phyloP scores from a whole-genome alignment of 164 flowering plant genomes.

The Kingdonia uniflora region DNA sequence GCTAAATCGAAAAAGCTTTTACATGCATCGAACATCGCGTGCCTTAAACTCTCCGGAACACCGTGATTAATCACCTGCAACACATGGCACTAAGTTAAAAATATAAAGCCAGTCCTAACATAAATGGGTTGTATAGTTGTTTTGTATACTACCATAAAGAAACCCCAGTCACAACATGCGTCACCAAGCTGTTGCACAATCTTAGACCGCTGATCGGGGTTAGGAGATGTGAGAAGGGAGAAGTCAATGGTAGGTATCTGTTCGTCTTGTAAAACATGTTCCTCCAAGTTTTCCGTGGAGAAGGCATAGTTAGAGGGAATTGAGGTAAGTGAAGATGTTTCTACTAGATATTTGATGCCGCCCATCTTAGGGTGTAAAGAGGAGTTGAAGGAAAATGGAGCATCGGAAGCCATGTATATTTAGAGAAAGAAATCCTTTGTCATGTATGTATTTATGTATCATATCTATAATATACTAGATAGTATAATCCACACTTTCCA shows the following conservation, averaged over 20 bases:
- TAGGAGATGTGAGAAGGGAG: no score
- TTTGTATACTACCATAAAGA: slow-evolving; percentile 25
- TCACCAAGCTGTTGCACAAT: slow-evolving; percentile 31
- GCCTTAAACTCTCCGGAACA: slow-evolving; percentile 35
- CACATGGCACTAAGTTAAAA: not conserved
- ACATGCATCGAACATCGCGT: slow-evolving; percentile 25
- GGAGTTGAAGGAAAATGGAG: not conserved
- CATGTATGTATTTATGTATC: no score
- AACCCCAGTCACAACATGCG: slow-evolving; percentile 73
- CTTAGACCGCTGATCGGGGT: slow-evolving; percentile 28
- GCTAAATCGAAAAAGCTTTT: slow-evolving; percentile 38
- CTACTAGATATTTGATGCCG: slow-evolving; percentile 21
- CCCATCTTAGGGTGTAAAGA: not conserved
- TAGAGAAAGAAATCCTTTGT: not conserved
- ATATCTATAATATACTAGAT: no score
- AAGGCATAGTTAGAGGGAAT: slow-evolving; percentile 25
- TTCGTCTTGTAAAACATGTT: not conserved
- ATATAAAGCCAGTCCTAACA: no score
- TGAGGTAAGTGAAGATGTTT: slow-evolving; percentile 15
- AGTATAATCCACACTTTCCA: no score
- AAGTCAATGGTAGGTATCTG: no score
- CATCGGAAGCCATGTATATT: not conserved
- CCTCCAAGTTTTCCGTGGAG: not conserved
- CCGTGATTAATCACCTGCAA: slow-evolving; percentile 61
- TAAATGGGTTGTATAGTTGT: not conserved